Conservation (phyloP, 2,329 filamentous ascomycete genomes). For the Polytolypa hystricis region DNA sequence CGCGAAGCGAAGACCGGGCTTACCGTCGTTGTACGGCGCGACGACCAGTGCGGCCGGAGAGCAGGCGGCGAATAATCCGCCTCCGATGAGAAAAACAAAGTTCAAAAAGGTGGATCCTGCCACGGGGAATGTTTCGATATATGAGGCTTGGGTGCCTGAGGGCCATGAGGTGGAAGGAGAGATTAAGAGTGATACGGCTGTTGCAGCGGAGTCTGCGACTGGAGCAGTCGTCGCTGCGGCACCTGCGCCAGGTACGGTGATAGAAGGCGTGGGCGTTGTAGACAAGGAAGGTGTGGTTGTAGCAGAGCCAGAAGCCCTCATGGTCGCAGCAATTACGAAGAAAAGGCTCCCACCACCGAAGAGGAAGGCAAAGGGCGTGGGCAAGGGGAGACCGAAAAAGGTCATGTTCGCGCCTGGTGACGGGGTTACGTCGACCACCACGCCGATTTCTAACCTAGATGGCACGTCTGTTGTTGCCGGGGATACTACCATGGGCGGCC, state of each 20-base stretch:
- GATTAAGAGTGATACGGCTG: constrained; percentile 49
- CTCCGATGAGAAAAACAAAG: constrained; percentile 63
- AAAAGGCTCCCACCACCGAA: constrained; percentile 63
- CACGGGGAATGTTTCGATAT: constrained; percentile 67
- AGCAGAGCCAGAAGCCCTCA: constrained; percentile 35
- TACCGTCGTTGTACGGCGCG: constrained; percentile 42
- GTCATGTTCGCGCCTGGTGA: constrained; percentile 44
- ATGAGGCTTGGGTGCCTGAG: constrained; percentile 70
- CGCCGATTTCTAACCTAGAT: constrained; percentile 30
- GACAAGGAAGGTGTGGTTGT: constrained; percentile 51
- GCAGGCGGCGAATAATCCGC: constrained; percentile 29
- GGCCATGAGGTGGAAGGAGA: constrained; percentile 74
- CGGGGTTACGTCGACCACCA: constrained; percentile 28
- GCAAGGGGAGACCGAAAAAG: constrained; percentile 67
- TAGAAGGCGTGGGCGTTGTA: constrained; percentile 49
- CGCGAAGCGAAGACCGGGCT: constrained; percentile 49
- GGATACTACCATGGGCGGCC: constrained; percentile 29
- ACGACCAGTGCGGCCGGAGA: constrained; percentile 18
- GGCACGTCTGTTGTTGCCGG: constrained; percentile 17
- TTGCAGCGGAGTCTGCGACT: constrained; percentile 32
- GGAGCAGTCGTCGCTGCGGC: constrained; percentile 24
- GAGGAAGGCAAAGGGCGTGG: constrained; percentile 69
- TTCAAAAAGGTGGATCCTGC: constrained; percentile 67
- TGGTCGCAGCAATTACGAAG: constrained; percentile 38
- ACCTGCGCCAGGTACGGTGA: constrained; percentile 47